phyloP scores from a whole-genome alignment of 805 yeast species.

The Candida silvatica region DNA sequence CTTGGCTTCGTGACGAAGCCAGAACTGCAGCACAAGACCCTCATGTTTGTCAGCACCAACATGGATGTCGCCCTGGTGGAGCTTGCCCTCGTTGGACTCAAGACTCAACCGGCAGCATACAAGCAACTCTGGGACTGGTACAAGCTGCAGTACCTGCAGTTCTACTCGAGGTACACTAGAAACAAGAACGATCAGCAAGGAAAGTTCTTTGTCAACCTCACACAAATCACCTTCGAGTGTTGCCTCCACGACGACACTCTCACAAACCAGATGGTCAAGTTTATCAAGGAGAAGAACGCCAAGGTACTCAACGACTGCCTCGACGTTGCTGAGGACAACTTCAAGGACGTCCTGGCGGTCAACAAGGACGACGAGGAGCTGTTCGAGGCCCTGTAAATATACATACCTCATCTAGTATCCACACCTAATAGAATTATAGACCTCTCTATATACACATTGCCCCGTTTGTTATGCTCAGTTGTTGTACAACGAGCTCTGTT shows the following conservation, averaged over 20 bases:
- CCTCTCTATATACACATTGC: background rate
- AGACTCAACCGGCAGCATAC: constrained; percentile 25
- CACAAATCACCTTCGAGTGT: constrained; percentile 30
- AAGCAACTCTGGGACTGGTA: constrained; percentile 50
- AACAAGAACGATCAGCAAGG: constrained; percentile 27
- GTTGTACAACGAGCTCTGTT: constrained; percentile 7
- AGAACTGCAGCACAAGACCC: constrained; percentile 41
- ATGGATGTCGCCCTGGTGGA: constrained; percentile 49
- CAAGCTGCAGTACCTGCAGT: constrained; percentile 38
- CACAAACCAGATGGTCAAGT: constrained; percentile 11
- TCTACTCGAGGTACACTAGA: constrained; percentile 40
- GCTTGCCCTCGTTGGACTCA: constrained; percentile 47
- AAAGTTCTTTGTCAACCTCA: constrained; percentile 36
- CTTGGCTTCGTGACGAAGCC: constrained; percentile 39
- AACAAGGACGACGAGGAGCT: constrained; percentile 17
- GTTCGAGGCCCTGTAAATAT: constrained; percentile 3
- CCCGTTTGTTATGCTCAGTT: background rate
- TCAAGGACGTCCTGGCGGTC: constrained; percentile 18
- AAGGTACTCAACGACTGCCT: constrained; percentile 14
- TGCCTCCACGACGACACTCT: constrained; percentile 13
- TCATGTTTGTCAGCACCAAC: constrained; percentile 50
- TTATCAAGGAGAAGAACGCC: constrained; percentile 13
- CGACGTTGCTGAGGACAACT: constrained; percentile 11
- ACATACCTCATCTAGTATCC: background rate
- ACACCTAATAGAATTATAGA: too few species aligned